phyloP scores from a whole-genome alignment of 1,284 basidiomycete species.

The Rugosomyces carneus region DNA sequence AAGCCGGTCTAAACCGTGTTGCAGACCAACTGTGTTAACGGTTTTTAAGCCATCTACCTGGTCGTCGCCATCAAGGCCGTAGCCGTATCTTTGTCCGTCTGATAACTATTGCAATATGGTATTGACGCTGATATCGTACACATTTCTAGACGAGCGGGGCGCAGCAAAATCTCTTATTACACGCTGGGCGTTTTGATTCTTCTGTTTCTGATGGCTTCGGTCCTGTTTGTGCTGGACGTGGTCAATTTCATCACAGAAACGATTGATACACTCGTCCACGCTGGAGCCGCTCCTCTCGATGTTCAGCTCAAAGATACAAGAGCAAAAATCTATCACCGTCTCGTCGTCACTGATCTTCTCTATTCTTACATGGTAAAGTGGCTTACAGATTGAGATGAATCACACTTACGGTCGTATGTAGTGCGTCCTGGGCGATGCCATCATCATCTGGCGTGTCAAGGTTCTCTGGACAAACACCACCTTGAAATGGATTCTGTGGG shows the following conservation, averaged over 20 bases:
- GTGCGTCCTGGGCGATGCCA: background rate
- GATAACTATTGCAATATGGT: too few species aligned
- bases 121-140: too few species aligned
- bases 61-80: conserved; percentile 5
- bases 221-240: conserved; percentile 8
- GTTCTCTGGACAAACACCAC: conserved; percentile 1
- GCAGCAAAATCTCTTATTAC: conserved; percentile 3
- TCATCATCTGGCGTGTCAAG: conserved; percentile 7
- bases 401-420: background rate
- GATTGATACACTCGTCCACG: conserved; percentile 3
- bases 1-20: too few species aligned
- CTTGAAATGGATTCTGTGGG: background rate
- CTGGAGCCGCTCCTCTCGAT: conserved; percentile 1
- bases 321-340: conserved; percentile 1
- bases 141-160: conserved; percentile 5
- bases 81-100: too few species aligned
- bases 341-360: conserved; percentile 5
- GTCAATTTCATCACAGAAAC: conserved; percentile 8
- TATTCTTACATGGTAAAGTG: conserved; percentile 10
- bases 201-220: conserved; percentile 12
- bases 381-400: background rate
- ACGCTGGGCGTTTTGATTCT: conserved; percentile 7
- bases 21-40: too few species aligned
- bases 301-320: conserved; percentile 5
- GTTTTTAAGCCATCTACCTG: conserved; percentile 11